Conservation (phyloP, 83 land plant species). For the Isoetes engelmannii region DNA sequence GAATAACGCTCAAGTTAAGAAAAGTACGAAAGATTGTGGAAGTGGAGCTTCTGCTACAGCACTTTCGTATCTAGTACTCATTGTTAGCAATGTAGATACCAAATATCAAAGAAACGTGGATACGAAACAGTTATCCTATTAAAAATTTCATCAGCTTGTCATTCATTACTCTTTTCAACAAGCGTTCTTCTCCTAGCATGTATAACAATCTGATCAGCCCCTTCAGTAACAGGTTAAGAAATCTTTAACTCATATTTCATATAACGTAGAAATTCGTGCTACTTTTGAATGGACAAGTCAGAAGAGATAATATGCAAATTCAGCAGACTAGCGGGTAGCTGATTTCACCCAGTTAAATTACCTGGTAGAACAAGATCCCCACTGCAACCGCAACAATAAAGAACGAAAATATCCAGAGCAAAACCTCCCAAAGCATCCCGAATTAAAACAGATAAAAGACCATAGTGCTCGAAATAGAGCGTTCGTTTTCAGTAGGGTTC, state of each 20-base stretch:
- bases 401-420: conserved; percentile 55
- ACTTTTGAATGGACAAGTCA: background rate
- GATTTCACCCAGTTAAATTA: background rate
- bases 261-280: background rate
- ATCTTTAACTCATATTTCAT: background rate
- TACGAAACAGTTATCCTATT: no score
- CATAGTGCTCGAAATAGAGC: no score
- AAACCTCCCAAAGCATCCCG: conserved; percentile 45
- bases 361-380: conserved; percentile 66
- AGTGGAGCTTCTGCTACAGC: background rate
- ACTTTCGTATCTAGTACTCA: background rate
- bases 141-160: no score
- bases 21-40: background rate
- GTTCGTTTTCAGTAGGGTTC: no score
- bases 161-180: no score
- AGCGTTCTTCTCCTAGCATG: no score
- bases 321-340: no score
- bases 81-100: no score
- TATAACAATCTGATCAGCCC: background rate
- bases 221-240: background rate
- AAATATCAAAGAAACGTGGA: no score
- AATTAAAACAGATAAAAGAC: no score
- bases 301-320: background rate
- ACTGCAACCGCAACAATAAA: conserved; percentile 37
- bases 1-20: background rate